Base-by-base conservation (phyloP, 73 alveolate species). In the Symbiodinium pilosum region DNA sequence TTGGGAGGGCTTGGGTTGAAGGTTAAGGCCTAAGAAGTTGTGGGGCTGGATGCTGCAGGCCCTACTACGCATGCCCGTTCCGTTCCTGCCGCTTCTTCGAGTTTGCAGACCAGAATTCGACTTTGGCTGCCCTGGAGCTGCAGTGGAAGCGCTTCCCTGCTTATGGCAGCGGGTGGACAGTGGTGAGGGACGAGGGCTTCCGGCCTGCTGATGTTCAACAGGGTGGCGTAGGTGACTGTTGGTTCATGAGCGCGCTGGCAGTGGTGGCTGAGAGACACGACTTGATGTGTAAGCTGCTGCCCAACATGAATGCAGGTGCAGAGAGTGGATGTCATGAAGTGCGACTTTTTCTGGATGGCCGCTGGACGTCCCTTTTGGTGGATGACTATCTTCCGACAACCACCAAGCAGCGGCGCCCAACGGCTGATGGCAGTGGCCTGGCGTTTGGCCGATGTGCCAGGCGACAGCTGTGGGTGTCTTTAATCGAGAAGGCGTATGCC, bases 401-500 rank as follows among this genome's bases (percentile, higher is more conserved):
- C 41, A 84, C 84, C 77, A 92, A 92, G 75, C 98, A 92, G 43
- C 91, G 98, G 68, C 77, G 98, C 24, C 98, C 98, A 21, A 73
- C 86, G 9, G 86, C 86, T 7, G 98, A 92, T 44, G 98, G 98
- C 30, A 92, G 88, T 28, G 83, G 92, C 91, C 36, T 92, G 56
- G 98, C 98, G 28, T 92, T 56, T 43, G 98, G 52, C 43, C 92
- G 98, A 32, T 73, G 98, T 26, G 69, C 98, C 11, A 32, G 64
- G n/a, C 40, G 59, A 16, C 98, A 92, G 86, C 98, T 92, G 30
- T 92, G 98, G 98, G 98, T 92, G 84, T 92, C 98, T 32, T 42
- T 92, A n/a, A 91, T 91, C 28, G 96, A 43, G 93, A 47, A 85
- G 93, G 98, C 98, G 41, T 92, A 92, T n/a, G 98, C 98, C 84